Conservation (phyloP, 1,284 basidiomycete species). For the Malassezia furfur region DNA sequence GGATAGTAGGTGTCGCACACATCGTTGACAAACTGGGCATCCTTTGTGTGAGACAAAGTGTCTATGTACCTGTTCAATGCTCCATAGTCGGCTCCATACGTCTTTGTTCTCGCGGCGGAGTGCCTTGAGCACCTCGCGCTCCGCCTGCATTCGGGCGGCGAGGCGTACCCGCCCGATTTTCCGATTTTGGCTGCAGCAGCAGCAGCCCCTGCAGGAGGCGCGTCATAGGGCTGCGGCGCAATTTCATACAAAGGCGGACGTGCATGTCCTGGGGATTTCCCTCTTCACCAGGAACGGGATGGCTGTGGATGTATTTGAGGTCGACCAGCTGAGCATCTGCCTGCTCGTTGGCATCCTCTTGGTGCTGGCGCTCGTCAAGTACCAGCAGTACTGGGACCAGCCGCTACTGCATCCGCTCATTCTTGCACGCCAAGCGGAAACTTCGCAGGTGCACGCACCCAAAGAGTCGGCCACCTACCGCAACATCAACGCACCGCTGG, state of each 20-base stretch:
- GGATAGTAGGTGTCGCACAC: constrained; percentile 14
- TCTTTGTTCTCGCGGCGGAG: constrained; percentile 14
- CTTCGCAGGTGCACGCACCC: constrained; percentile 30
- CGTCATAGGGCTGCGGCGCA: not conserved
- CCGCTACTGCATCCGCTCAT: constrained; percentile 45
- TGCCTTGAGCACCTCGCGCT: constrained; percentile 10
- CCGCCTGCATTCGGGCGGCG: not conserved
- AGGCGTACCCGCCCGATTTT: not conserved
- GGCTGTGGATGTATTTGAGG: not conserved
- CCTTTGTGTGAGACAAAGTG: constrained; percentile 2
- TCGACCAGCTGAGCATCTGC: constrained; percentile 4
- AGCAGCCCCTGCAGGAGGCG: not conserved
- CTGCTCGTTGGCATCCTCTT: not conserved
- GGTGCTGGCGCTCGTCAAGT: constrained; percentile 1
- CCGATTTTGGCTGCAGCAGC: not conserved
- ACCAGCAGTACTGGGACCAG: constrained; percentile 16
- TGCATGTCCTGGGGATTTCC: too few relatives aligned
- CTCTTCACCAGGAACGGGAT: not conserved
- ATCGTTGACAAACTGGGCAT: constrained; percentile 9
- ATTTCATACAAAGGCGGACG: not conserved
- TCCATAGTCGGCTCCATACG: constrained; percentile 11
- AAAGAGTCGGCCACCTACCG: constrained; percentile 41
- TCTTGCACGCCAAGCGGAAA: constrained; percentile 40
- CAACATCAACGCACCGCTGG: constrained; percentile 44
- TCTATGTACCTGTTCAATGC: constrained; percentile 14